Evolutionary conservation across 1,139 yeast genomes (phyloP), one percentile per base, ranked within the genome.

Genomic region (Kodamaea fungicola): DNA sequence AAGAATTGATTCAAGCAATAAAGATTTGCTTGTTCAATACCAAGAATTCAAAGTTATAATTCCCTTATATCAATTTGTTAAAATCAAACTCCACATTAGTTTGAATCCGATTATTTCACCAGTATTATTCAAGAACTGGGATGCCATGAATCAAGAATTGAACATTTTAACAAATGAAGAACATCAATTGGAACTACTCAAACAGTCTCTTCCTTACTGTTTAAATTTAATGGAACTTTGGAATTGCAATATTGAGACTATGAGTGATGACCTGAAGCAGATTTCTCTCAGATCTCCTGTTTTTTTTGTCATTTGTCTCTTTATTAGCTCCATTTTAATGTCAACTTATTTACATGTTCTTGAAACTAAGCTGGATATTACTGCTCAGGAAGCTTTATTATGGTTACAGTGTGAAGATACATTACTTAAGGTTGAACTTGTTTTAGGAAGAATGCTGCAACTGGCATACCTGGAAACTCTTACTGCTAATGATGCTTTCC

Each of bases 231-330:
- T 83, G 40, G 75, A 78, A 40, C 62, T 83, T 33, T 83, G 92
- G 92, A 74, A 77, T 33, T 83, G 80, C 44, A 78, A 81, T 35
- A 80, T 82, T 22, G 74, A 80, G 9, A 75, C 78, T 34, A 73
- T 73, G 22, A 74, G 76, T 40, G 82, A 80, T 53, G 83, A 81
- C 54, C 78, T 83, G 2, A 79, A 76, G 42, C 75, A 76, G 50
- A 78, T 83, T 0, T 74, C 85, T 0, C 71, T 81, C 35, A 67
- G 87, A 47, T 82, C 90, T 0, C 92, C 92, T 2, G 83, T 83
- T 12, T 81, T 82, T 54, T 81, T 83, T 50, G 74, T 82, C 30
- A 79, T 86, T 1, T 80, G 86, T 52, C 69, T 82, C 22, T 80
- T 81, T 51, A 74, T 82, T 1, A 67, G 88, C 2, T 62, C 79